Percentiles rank a stretch among this genome's conserved stretches.
These are phyloP conservation scores for Cladosporium cucumerinum DNA, from an alignment of 2,329 filamentous ascomycete genomes.

Conservation along the genomic window DNA sequence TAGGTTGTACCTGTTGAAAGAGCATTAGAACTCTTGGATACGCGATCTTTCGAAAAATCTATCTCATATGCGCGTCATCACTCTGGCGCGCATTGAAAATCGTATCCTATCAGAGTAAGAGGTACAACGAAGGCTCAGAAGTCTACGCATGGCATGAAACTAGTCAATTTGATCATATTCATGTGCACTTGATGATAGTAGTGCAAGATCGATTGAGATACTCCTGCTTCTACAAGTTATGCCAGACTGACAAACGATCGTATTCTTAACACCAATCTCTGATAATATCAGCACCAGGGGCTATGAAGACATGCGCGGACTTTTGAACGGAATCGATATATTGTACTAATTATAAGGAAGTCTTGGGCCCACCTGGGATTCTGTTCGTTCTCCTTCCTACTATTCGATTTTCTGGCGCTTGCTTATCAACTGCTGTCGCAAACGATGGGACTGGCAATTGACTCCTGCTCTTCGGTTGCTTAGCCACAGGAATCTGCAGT, in stretches of 20 bases:
- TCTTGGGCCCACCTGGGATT: neutral
- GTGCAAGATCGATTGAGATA: neutral
- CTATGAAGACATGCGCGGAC: neutral
- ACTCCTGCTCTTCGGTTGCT: neutral
- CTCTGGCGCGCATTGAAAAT: neutral
- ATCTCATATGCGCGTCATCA: slow-evolving; percentile 1
- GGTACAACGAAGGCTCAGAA: neutral
- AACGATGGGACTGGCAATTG: slow-evolving; percentile 11
- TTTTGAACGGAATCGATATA: neutral
- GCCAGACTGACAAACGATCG: neutral
- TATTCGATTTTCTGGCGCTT: slow-evolving; percentile 11
- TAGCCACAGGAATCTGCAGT: neutral
- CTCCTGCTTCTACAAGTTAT: neutral
- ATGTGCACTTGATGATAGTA: neutral
- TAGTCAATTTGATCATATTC: neutral
- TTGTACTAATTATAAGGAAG: neutral
- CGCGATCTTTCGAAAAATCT: neutral
- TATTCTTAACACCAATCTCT: neutral
- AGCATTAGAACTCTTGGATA: neutral
- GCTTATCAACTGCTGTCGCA: neutral
- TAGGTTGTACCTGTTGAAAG: neutral
- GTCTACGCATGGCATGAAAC: neutral
- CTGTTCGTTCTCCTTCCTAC: neutral
- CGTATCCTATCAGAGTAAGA: neutral
- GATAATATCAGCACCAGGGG: neutral